Evolutionary conservation across 257 asterid species (phyloP).

Genomic region (Primulina huaijiensis): DNA sequence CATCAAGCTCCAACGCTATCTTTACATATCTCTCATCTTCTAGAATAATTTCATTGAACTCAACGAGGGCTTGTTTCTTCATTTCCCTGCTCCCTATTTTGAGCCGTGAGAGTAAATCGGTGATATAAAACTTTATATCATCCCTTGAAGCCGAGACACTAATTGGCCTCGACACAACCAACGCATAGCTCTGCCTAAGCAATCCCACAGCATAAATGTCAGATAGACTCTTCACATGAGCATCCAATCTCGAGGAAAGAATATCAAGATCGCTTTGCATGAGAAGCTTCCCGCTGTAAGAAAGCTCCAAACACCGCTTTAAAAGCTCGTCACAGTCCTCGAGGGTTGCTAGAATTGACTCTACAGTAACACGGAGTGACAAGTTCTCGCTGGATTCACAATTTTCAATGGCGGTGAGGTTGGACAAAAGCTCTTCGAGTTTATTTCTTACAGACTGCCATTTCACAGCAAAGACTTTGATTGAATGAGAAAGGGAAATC

Average conservation of each 20-base stretch:
- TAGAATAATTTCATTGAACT: slow-evolving; percentile 52
- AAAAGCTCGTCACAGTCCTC: slow-evolving; percentile 49
- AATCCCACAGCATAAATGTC: slow-evolving; percentile 68
- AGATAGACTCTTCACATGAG: slow-evolving; percentile 40
- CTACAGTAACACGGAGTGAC: slow-evolving; percentile 44
- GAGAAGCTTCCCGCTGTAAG: slow-evolving; percentile 76
- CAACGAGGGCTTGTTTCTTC: slow-evolving; percentile 69
- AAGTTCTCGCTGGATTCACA: slow-evolving; percentile 50
- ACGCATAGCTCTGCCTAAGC: slow-evolving; percentile 61
- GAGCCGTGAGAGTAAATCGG: slow-evolving; percentile 65
- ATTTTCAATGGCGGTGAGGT: slow-evolving; percentile 63
- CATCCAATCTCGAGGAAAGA: slow-evolving; percentile 47
- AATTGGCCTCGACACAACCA: slow-evolving; percentile 64
- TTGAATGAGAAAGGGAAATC: slow-evolving; percentile 59
- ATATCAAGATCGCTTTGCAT: slow-evolving; percentile 91
- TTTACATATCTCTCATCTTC: slow-evolving; percentile 69
- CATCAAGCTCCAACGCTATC: slow-evolving; percentile 54
- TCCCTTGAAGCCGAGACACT: slow-evolving; percentile 62
- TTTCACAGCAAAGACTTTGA: slow-evolving; percentile 58
- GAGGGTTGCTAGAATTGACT: slow-evolving; percentile 49
- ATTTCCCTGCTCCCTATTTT: slow-evolving; percentile 65
- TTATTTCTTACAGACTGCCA: slow-evolving; percentile 50
- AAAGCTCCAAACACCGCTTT: slow-evolving; percentile 42
- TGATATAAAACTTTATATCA: slow-evolving; percentile 62
- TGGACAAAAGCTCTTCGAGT: slow-evolving; percentile 69